These are phyloP conservation scores for Suillus subalutaceus DNA, from an alignment of 768 basidiomycete genomes.

Conservation along the genomic window DNA sequence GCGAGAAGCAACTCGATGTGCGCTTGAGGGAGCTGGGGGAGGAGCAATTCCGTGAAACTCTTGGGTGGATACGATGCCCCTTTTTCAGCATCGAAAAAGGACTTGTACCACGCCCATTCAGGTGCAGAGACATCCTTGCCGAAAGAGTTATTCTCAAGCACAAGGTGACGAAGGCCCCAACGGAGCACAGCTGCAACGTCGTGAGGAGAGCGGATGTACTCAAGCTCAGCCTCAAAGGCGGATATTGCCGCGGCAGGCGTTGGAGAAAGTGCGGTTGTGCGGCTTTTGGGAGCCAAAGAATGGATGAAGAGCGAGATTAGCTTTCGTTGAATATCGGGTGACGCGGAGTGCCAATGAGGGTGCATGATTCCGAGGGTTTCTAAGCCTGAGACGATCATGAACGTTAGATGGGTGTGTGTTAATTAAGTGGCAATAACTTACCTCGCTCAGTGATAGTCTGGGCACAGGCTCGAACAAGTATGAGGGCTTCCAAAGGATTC, in stretches of 20 bases:
- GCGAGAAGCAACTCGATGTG: slow-evolving; percentile 62
- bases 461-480: slow-evolving; percentile 70
- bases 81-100: slow-evolving; percentile 64
- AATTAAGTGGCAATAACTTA: slow-evolving; percentile 34
- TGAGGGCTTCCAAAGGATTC: slow-evolving; percentile 62
- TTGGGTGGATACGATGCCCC: slow-evolving; percentile 59
- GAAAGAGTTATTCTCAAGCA: slow-evolving; percentile 60
- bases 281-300: slow-evolving; percentile 54
- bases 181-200: slow-evolving; percentile 81
- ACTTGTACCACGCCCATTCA: slow-evolving; percentile 68
- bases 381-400: slow-evolving; percentile 50
- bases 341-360: slow-evolving; percentile 82
- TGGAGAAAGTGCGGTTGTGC: slow-evolving; percentile 53
- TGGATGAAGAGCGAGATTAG: slow-evolving; percentile 73
- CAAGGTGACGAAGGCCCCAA: slow-evolving; percentile 78
- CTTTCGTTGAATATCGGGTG: slow-evolving; percentile 64
- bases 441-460: slow-evolving; percentile 66
- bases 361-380: slow-evolving; percentile 85
- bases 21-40: slow-evolving; percentile 58
- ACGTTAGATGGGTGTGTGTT: slow-evolving; percentile 11
- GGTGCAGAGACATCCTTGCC: slow-evolving; percentile 50
- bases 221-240: slow-evolving; percentile 66
- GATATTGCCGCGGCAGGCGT: slow-evolving; percentile 47
- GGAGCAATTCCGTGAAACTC: slow-evolving; percentile 63
- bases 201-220: slow-evolving; percentile 66